Evolutionary conservation across 169 alveolate genomes (phyloP), one percentile per base, ranked within the genome.

Genomic region (Eimeria tenella): DNA sequence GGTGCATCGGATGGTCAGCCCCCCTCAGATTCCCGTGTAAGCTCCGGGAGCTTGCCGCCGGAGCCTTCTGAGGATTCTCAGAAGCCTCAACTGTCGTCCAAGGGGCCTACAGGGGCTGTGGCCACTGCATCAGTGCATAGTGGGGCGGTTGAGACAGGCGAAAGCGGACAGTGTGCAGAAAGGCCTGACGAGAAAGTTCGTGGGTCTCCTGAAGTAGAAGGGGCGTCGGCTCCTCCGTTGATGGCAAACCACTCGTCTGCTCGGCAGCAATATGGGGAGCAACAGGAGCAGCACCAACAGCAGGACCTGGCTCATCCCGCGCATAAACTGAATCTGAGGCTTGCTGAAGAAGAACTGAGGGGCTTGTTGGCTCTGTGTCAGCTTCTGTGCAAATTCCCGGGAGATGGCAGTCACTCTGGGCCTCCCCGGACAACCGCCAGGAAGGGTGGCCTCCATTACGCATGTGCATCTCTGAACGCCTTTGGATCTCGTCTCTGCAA

Each of bases 281-380:
- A 62, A 60, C 79, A 60, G n/a, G 60, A 31, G 91, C 91, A 23
- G 74, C 71, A 56, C 11, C 90, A 42, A 19, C 49, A 50, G 15
- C 83, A 73, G 50, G 60, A 49, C 13, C 65, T 50, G 52, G 84
- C 17, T 50, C 65, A 74, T 13, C 19, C 84, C 17, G 84, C 63
- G 84, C 62, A 74, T 49, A 74, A 74, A 11, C 49, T 74, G 17
- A 83, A 42, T 42, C 79, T 83, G 91, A 74, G 50, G 63, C 91
- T 83, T 4, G 91, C 62, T 83, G 91, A 83, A 21, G 77, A 83
- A 53, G 91, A 83, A 42, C 17, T 83, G 79, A 83, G 91, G 62
- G 77, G 91, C 10, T 60, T 83, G 62, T 19, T 83, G 62, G 60
- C 91, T 23, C 91, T 83, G 19, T 83, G 91, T 60, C 91, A 83